Conservation (phyloP, 1,284 basidiomycete species). For the Heterobasidion parviporum region DNA sequence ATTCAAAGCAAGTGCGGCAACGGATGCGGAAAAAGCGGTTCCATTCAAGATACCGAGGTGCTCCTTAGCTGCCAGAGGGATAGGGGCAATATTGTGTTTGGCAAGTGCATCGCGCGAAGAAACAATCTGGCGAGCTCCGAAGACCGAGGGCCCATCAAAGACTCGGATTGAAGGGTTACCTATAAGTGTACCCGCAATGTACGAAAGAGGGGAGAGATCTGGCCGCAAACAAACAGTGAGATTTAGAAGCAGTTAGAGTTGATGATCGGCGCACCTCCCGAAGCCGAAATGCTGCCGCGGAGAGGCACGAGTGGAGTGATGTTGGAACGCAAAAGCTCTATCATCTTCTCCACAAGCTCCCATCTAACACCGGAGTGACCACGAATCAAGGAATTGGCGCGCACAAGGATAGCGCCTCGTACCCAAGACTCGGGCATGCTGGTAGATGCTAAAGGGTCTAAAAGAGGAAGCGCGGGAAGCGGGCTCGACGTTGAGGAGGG, state of each 20-base stretch:
- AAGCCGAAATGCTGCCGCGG: constrained; percentile 76
- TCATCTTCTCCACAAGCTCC: constrained; percentile 77
- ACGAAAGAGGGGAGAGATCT: constrained; percentile 77
- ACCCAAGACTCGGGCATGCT: constrained; percentile 88
- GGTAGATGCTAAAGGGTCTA: constrained; percentile 57
- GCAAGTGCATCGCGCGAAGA: constrained; percentile 61
- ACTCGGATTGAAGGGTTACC: constrained; percentile 77
- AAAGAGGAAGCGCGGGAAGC: constrained; percentile 47
- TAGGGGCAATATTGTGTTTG: constrained; percentile 56
- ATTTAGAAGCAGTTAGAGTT: background rate
- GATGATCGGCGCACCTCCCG: constrained; percentile 46
- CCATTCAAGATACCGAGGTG: constrained; percentile 78
- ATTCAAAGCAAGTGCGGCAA: constrained; percentile 58
- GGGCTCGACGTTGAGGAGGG: constrained; percentile 39
- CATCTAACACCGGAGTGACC: constrained; percentile 83
- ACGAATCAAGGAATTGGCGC: constrained; percentile 83
- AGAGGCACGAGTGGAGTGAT: constrained; percentile 82
- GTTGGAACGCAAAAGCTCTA: constrained; percentile 61
- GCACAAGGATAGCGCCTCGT: constrained; percentile 80
- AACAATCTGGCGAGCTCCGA: constrained; percentile 46
- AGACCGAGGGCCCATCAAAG: constrained; percentile 48
- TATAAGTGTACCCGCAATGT: constrained; percentile 73
- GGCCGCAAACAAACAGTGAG: background rate
- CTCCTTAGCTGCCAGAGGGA: constrained; percentile 74
- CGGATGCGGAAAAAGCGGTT: constrained; percentile 69